Percentiles rank a stretch among this genome's conserved stretches.
Evolutionary conservation across 2,329 filamentous ascomycete genomes (phyloP).

Genomic region (Pestalotiopsis sp.): DNA sequence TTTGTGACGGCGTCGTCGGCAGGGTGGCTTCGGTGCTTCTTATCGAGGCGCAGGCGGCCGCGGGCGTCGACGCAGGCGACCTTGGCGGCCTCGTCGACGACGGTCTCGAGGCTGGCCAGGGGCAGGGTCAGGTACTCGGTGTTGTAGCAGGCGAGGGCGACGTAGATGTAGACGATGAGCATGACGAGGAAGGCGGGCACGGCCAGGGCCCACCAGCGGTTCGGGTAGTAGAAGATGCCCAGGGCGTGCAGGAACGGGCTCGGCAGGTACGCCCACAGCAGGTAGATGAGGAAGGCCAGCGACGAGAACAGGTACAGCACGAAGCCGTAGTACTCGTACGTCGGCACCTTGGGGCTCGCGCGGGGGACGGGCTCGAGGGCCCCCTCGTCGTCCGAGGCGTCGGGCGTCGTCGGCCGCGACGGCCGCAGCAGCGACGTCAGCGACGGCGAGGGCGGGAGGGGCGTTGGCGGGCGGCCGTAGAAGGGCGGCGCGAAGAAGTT

Average conservation of each 20-base stretch:
- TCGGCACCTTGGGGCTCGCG: constrained; percentile 92
- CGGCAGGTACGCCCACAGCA: constrained; percentile 87
- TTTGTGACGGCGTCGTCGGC: constrained; percentile 33
- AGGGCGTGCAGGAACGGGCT: constrained; percentile 89
- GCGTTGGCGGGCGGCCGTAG: constrained; percentile 95
- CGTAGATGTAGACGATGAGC: constrained; percentile 87
- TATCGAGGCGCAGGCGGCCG: constrained; percentile 51
- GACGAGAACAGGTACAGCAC: constrained; percentile 91
- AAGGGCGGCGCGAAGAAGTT: constrained; percentile 79
- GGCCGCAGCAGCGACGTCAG: constrained; percentile 89
- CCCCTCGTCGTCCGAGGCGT: constrained; percentile 84
- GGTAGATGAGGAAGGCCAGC: constrained; percentile 74
- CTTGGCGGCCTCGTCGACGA: constrained; percentile 89
- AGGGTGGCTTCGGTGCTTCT: constrained; percentile 30
- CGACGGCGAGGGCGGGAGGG: constrained; percentile 88
- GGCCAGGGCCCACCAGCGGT: constrained; percentile 96
- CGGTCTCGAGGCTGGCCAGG: constrained; percentile 79
- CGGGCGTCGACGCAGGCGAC: constrained; percentile 80
- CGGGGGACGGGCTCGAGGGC: constrained; percentile 72
- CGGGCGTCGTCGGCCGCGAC: constrained; percentile 90
- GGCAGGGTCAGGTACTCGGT: constrained; percentile 84
- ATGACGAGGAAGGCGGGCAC: constrained; percentile 90
- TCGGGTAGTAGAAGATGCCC: constrained; percentile 95
- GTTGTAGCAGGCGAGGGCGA: constrained; percentile 90
- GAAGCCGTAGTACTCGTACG: constrained; percentile 99